These are phyloP conservation scores for Helichrysum umbraculigerum DNA, from an alignment of 129 eudicot genomes.

Conservation along the genomic window DNA sequence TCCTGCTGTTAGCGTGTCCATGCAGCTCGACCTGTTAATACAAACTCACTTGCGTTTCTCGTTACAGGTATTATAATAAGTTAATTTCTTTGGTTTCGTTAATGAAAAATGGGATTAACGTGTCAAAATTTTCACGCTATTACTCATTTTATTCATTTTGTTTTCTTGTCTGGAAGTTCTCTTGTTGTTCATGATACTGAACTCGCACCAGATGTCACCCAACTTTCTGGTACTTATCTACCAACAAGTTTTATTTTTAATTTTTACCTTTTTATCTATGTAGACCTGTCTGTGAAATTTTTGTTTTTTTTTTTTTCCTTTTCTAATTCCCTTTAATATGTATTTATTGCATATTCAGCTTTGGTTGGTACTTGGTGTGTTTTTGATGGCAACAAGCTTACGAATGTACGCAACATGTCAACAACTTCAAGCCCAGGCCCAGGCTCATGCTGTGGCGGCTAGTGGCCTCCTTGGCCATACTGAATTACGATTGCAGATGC, in stretches of 20 bases:
- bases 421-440: constrained; percentile 95
- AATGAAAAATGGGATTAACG: neutral
- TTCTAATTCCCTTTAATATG: neutral
- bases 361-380: constrained; percentile 93
- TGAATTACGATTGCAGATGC: constrained; percentile 85
- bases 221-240: constrained; percentile 72
- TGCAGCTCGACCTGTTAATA: constrained; percentile 81
- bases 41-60: constrained; percentile 91
- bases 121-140: too few relatives aligned
- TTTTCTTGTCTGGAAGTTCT: constrained; percentile 59
- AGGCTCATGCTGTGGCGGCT: constrained; percentile 88
- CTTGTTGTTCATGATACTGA: constrained; percentile 81
- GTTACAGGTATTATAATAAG: constrained; percentile 61
- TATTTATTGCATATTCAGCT: constrained; percentile 41
- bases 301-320: neutral
- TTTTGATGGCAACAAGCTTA: constrained; percentile 81
- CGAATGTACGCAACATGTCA: constrained; percentile 98
- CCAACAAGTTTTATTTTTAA: neutral
- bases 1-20: constrained; percentile 65
- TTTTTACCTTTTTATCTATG: neutral
- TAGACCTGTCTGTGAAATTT: neutral
- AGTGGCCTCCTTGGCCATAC: constrained; percentile 92
- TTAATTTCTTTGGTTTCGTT: neutral
- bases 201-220: constrained; percentile 95
- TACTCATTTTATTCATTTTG: neutral